Base-by-base conservation (phyloP, 208 protist species). In the Crithidia expoeki region DNA sequence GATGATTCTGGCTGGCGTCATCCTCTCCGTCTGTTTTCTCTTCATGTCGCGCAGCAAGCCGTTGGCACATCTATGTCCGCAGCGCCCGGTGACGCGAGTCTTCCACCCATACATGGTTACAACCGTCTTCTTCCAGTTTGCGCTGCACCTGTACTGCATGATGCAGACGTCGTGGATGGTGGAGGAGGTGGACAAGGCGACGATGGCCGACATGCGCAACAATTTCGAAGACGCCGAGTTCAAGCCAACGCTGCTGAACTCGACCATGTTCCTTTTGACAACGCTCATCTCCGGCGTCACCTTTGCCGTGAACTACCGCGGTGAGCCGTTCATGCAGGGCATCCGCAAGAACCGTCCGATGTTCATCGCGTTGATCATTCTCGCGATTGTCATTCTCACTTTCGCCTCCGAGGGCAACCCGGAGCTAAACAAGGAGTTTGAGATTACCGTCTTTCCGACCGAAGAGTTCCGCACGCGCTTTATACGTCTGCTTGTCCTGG, bases 301-400 rank as follows among this genome's bases (percentile, higher is more conserved):
- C 12, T 99, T 99, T 79, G 95, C 92, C 23, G 93, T 98, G 30
- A 99, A 99, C 81, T 99, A 99, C 84, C 91, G 95, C 36, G 98
- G 96, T 12, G 81, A 92, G 76, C 97, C 97, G 10, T 98, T 98
- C 67, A 98, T 98, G 96, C 83, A 97, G 69, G 82, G 82, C 46
- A 93, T 98, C 16, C 71, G 60, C 64, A 92, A 95, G 64, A 98
- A 98, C 74, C 89, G 82, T 52, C 88, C 90, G n/a, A 89, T 98
- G 67, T 88, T 97, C 46, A 88, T 92, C 47, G 81, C 90, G 11
- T 80, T 98, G 21, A 81, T 93, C 34, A 73, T 93, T 57, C 74
- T 97, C 25, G 64, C 68, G 19, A 25, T 93, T 34, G 66, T 96
- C 46, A 82, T 98, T 53, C 71, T 96, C 53, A 84, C 82, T 74